Base-by-base conservation (phyloP, 768 basidiomycete species). In the Obba rivulosa region DNA sequence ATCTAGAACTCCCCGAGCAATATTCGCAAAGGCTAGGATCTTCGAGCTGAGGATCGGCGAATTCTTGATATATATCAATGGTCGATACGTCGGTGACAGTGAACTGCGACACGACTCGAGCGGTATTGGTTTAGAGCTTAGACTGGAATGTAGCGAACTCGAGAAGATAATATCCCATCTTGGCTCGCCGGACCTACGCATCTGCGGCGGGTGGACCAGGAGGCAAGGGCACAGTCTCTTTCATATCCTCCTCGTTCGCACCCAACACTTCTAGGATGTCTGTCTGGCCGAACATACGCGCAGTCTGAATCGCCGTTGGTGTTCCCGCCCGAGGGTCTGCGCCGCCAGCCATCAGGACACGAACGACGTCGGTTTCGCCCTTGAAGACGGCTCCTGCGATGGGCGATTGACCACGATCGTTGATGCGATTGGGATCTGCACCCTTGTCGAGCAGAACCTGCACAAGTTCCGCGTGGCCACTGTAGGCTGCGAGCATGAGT, bases 371-470 rank as follows among this genome's bases (percentile, higher is more conserved):
- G 48, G 78, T 75, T 57, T 85, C 72, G 0, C 71, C 77, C 63
- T 90, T 90, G 69, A 88, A 91, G 0, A 89, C 78, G 0, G 83
- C 87, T 2, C 87, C 88, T 7, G 87, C 83, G 18, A 91, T 67
- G 20, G 86, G 80, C 8, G 83, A 81, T 56, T 90, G 88, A 0
- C 78, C 79, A 2, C 76, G 71, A 55, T 89, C 85, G 62, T 91
- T 91, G 43, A 80, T 58, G 10, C 79, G 69, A 57, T 87, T 82
- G 2, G 81, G 78, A 62, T 89, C 84, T 34, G 78, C 85, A 2
- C 77, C 76, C 28, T 75, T 72, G 5, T 65, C 56, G 41, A 88
- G 63, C 22, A 91, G 73, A 13, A 71, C 73, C 40, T 68, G 67
- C 1, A 77, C 68, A 17, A 85, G 75, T 2, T 71, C 66, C 0